Conservation (phyloP, 2,329 filamentous ascomycete genomes). For the Cladophialophora immunda region DNA sequence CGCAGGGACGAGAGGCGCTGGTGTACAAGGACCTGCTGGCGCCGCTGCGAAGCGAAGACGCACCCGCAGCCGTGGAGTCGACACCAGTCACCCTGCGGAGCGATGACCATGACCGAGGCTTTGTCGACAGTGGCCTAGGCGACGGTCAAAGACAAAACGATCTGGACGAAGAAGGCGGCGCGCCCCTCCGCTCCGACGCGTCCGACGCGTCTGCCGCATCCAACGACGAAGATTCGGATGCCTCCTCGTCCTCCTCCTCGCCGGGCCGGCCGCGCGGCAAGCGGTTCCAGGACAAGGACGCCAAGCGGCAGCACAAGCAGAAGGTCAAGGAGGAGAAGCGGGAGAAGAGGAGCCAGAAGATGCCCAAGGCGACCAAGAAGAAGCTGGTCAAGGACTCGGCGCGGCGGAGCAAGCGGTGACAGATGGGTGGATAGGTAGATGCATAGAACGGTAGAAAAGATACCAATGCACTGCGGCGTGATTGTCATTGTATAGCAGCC, state of each 20-base stretch:
- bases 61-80: background rate
- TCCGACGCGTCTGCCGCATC: background rate
- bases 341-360: constrained; percentile 92
- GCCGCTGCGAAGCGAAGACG: constrained; percentile 29
- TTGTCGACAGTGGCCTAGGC: background rate
- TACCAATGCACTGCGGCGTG: too few relatives aligned
- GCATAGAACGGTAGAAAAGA: too few relatives aligned
- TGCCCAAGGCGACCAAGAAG: constrained; percentile 96
- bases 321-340: constrained; percentile 95
- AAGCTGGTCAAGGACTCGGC: constrained; percentile 73
- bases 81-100: background rate
- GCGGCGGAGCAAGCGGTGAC: constrained; percentile 64
- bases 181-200: background rate
- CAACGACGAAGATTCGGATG: constrained; percentile 37
- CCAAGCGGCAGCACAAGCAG: constrained; percentile 86
- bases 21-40: constrained; percentile 88
- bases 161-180: background rate
- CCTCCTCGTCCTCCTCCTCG: constrained; percentile 42
- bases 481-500: too few relatives aligned
- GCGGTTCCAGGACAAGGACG: constrained; percentile 89
- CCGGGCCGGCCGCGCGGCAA: constrained; percentile 74
- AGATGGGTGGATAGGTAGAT: constrained; percentile 1
- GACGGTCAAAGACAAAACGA: background rate
- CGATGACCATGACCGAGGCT: background rate
- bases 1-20: constrained; percentile 77